Conservation (phyloP, 2,329 filamentous ascomycete species). For the Akanthomyces muscarius region DNA sequence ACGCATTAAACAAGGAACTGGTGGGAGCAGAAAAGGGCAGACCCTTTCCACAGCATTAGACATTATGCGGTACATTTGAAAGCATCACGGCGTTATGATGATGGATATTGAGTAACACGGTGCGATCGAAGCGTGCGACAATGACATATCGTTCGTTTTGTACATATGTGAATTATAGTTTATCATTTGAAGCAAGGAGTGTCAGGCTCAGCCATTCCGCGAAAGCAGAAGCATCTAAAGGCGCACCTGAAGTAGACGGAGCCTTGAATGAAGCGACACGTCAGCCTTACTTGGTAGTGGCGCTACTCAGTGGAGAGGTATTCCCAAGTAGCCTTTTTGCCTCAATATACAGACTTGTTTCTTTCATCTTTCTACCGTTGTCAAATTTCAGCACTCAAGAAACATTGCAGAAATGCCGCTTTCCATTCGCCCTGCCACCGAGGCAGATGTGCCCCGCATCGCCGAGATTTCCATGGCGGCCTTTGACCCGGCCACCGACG, state of each 20-base stretch:
- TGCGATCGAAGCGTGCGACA: not conserved
- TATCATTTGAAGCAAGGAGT: not conserved
- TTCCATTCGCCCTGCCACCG: constrained; percentile 18
- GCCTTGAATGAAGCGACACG: too few species aligned
- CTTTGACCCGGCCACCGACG: constrained; percentile 21
- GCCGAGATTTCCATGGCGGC: constrained; percentile 16
- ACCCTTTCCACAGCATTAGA: constrained; percentile 4
- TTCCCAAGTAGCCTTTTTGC: not conserved
- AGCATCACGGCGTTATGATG: constrained; percentile 10
- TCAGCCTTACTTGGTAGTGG: too few species aligned
- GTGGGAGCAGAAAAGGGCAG: not conserved
- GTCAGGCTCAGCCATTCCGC: too few species aligned
- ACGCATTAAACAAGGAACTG: constrained; percentile 17
- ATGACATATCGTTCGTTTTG: not conserved
- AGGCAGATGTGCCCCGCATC: constrained; percentile 18
- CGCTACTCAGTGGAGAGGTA: too few species aligned
- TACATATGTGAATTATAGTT: not conserved
- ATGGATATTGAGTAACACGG: not conserved
- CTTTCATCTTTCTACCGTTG: not conserved
- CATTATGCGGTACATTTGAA: constrained; percentile 2
- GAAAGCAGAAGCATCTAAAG: too few species aligned
- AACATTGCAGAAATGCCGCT: constrained; percentile 17
- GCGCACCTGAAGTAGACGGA: too few species aligned
- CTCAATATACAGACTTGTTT: not conserved
- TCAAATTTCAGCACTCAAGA: not conserved